These are phyloP conservation scores for Pseudogymnoascus sp. DNA, from an alignment of 2,329 filamentous ascomycete species.

Conservation along the genomic window DNA sequence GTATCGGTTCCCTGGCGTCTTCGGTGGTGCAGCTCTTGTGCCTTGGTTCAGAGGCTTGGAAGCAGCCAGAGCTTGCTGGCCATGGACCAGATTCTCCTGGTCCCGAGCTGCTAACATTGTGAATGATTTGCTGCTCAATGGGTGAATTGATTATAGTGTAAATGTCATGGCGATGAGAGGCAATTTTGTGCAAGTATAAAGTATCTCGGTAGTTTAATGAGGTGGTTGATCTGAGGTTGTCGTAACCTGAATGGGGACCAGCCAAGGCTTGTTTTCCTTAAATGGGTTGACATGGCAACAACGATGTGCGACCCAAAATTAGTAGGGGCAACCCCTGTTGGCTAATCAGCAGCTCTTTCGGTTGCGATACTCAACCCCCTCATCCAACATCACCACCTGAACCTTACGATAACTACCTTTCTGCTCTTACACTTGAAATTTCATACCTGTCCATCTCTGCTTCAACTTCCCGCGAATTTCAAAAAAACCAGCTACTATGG, in stretches of 20 bases:
- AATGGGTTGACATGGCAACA: slow-evolving; percentile 7
- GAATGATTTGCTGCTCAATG: slow-evolving; percentile 15
- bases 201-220: slow-evolving; percentile 5
- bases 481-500: slow-evolving; percentile 48
- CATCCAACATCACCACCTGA: slow-evolving; percentile 4
- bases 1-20: slow-evolving; percentile 67
- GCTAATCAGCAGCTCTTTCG: slow-evolving; percentile 7
- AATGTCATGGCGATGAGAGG: neutral
- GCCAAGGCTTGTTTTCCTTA: slow-evolving; percentile 7
- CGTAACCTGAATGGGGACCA: slow-evolving; percentile 8
- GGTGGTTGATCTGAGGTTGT: slow-evolving; percentile 5
- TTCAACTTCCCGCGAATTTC: slow-evolving; percentile 10
- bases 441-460: slow-evolving; percentile 1
- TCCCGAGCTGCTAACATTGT: slow-evolving; percentile 71
- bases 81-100: slow-evolving; percentile 79
- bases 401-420: slow-evolving; percentile 4
- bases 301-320: slow-evolving; percentile 1
- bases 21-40: slow-evolving; percentile 53
- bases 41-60: slow-evolving; percentile 65
- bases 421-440: neutral
- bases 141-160: neutral
- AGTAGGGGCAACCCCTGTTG: slow-evolving; percentile 9
- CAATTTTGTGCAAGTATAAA: slow-evolving; percentile 1
- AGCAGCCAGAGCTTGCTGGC: slow-evolving; percentile 60
- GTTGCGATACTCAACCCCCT: slow-evolving; percentile 8